Base-by-base conservation (phyloP, 306 rosid genomes). In the Vigna unguiculata region DNA sequence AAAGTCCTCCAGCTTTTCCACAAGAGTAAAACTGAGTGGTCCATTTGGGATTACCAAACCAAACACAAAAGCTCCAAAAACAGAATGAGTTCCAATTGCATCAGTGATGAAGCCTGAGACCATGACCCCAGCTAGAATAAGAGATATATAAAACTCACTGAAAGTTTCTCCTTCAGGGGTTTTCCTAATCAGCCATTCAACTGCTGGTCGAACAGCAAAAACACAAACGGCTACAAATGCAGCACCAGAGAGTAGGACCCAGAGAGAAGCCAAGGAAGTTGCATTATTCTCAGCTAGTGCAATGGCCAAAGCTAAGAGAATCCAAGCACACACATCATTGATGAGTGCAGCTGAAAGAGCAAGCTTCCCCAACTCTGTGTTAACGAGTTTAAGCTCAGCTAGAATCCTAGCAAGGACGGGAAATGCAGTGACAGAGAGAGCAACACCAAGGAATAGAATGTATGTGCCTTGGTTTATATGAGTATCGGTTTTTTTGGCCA, bases 1-100 rank as follows among this genome's bases (percentile, higher is more conserved):
- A 45, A 95, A 95, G 60, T 95, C 99, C 82, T 95, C 99, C 5
- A 95, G 97, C 88, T 90, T 95, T 72, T 95, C 99, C 2, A 95
- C 91, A 10, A 95, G 92, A 19, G 97, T 87, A 14, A 87, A 83
- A 0, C 98, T 95, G 6, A 92, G 92, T 0, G 99, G 95, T 11
- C 99, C 97, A 51, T 74, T 95, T 8, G 99, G 99, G n/a, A 95
- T 92, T 3, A 88, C 84, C 59, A 95, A 75, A 12, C 99, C 99
- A 69, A 92, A 95, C 55, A 90, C 92, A 66, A 95, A 95, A 24
- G 97, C 97, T 2, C 99, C 99, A 20, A 95, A 92, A 34, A 95
- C 97, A 9, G 97, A 83, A 41, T 95, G 97, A 16, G 97, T 92
- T 21, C 99, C 99, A 49, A 95, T 86, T 12, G 97, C 97, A 75